phyloP scores from a whole-genome alignment of 345 rosid species.

The Gossypium turneri region DNA sequence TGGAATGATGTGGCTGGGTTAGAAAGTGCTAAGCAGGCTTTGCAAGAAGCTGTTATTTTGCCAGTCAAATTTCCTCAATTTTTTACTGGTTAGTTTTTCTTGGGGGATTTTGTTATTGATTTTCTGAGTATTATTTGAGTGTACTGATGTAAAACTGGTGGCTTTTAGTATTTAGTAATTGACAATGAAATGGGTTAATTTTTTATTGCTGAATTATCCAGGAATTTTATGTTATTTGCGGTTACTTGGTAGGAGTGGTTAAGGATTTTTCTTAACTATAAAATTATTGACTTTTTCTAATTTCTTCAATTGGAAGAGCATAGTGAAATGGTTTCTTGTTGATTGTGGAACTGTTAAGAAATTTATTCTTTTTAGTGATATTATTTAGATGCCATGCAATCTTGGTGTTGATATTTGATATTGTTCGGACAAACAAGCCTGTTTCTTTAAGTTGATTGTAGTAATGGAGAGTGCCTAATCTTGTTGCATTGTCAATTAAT shows the following conservation, averaged over 20 bases:
- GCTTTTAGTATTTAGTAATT: background rate
- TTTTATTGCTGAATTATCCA: background rate
- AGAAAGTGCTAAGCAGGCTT: constrained; percentile 76
- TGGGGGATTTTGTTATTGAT: background rate
- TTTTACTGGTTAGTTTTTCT: constrained; percentile 50
- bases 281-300: background rate
- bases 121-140: background rate
- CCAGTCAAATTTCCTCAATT: constrained; percentile 85
- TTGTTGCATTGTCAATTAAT: background rate
- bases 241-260: background rate
- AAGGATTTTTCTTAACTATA: background rate
- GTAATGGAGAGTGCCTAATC: background rate
- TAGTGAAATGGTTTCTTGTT: background rate
- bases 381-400: background rate
- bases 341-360: background rate
- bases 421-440: background rate
- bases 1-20: constrained; percentile 85
- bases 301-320: background rate
- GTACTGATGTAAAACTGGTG: background rate
- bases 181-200: background rate
- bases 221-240: background rate
- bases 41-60: constrained; percentile 85
- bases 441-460: background rate
- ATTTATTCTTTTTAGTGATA: background rate
- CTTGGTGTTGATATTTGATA: background rate